Conservation (phyloP, 2,329 filamentous ascomycete genomes). For the Pseudopithomyces chartarum region DNA sequence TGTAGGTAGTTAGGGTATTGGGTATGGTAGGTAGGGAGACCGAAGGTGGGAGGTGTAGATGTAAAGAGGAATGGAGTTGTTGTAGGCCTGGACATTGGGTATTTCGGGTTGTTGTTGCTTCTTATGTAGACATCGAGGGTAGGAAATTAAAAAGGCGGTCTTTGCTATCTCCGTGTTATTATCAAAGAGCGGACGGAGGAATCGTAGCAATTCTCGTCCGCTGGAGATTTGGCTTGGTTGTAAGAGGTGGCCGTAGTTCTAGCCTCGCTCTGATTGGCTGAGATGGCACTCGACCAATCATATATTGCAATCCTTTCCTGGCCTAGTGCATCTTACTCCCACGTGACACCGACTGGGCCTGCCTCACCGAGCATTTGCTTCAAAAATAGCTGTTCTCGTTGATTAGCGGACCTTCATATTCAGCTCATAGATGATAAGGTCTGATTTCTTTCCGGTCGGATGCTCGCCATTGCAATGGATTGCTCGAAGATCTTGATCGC, state of each 20-base stretch:
- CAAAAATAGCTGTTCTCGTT: no score
- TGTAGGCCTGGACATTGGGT: background rate
- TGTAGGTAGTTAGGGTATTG: no score
- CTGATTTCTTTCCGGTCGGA: no score
- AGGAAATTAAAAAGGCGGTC: background rate
- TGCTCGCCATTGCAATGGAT: no score
- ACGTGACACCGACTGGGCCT: no score
- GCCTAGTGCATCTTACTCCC: constrained; percentile 9
- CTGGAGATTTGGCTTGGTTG: no score
- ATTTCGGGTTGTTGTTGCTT: background rate
- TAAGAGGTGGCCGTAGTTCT: background rate
- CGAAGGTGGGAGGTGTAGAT: background rate
- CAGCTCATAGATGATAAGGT: background rate
- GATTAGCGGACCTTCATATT: background rate
- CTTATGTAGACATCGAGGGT: background rate
- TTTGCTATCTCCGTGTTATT: background rate
- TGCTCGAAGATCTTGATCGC: constrained; percentile 1
- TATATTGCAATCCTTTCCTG: constrained; percentile 12
- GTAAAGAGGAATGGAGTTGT: background rate
- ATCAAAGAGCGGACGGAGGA: background rate
- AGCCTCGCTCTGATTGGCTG: constrained; percentile 6
- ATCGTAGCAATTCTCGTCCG: background rate
- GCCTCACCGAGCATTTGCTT: no score
- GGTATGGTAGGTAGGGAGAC: no score
- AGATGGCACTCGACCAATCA: constrained; percentile 6